phyloP scores from a whole-genome alignment of 2,329 filamentous ascomycete genomes.

The Orbilia quercus region DNA sequence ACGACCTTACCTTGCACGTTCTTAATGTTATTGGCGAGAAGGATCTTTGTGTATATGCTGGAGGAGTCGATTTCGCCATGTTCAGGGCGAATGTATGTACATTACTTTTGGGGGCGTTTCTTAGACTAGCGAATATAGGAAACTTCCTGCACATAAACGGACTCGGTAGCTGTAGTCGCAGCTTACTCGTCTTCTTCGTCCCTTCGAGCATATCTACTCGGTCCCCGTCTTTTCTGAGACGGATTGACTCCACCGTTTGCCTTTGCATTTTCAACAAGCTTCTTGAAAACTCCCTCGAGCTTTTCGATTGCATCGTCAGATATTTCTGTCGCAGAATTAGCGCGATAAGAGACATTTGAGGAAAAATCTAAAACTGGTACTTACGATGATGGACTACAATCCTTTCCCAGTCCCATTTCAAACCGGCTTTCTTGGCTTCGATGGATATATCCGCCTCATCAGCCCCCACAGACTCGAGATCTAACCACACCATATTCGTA shows the following conservation, averaged over 20 bases:
- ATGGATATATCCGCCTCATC: constrained; percentile 68
- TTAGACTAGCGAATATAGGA: constrained; percentile 43
- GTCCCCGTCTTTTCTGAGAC: constrained; percentile 15
- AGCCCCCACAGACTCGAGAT: constrained; percentile 73
- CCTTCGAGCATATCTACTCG: constrained; percentile 26
- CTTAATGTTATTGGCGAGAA: not conserved
- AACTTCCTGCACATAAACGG: not conserved
- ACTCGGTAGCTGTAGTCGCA: not conserved
- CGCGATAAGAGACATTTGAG: not conserved
- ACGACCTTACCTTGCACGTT: not conserved
- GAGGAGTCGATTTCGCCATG: constrained; percentile 23
- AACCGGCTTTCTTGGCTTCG: constrained; percentile 69
- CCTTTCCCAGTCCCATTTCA: constrained; percentile 70
- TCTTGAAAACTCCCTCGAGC: constrained; percentile 70
- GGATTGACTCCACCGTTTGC: constrained; percentile 24
- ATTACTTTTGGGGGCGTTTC: constrained; percentile 44
- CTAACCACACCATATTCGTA: constrained; percentile 93
- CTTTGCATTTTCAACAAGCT: constrained; percentile 36
- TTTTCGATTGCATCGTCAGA: constrained; percentile 72
- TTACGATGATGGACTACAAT: constrained; percentile 75
- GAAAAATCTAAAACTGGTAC: constrained; percentile 18
- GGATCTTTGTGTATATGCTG: constrained; percentile 33
- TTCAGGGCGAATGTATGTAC: constrained; percentile 43
- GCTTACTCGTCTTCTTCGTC: constrained; percentile 29
- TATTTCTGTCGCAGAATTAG: constrained; percentile 68